A percentile compares a stretch with the other conserved stretches of the same genome.
phyloP scores from a whole-genome alignment of 1,284 basidiomycete genomes.

The Rhodotorula glutinis region DNA sequence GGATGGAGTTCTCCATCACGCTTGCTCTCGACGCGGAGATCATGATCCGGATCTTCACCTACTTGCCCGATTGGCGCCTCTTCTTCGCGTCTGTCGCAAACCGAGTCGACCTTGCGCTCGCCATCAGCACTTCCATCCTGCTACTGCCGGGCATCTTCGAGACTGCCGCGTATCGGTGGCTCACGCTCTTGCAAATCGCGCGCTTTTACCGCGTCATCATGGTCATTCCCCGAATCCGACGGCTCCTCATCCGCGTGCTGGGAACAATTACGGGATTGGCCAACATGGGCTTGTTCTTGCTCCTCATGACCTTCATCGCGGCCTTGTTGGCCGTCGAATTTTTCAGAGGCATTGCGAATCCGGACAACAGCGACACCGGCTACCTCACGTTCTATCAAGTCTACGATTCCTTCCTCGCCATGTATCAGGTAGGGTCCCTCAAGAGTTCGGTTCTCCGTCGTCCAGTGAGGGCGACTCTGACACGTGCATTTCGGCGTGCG shows the following conservation, averaged over 20 bases:
- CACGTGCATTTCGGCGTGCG: too few species aligned
- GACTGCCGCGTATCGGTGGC: slow-evolving; percentile 75
- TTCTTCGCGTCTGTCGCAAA: slow-evolving; percentile 71
- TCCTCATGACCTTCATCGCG: slow-evolving; percentile 83
- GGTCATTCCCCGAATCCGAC: slow-evolving; percentile 78
- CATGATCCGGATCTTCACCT: slow-evolving; percentile 65
- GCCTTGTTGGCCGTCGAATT: slow-evolving; percentile 60
- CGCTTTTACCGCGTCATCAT: slow-evolving; percentile 94
- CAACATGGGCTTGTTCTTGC: slow-evolving; percentile 91
- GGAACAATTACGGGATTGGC: slow-evolving; percentile 86
- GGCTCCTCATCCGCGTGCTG: slow-evolving; percentile 74
- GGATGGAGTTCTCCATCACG: slow-evolving; percentile 75
- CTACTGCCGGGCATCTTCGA: slow-evolving; percentile 75
- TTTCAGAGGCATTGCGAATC: slow-evolving; percentile 66
- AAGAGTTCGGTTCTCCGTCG: not conserved
- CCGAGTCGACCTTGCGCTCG: slow-evolving; percentile 76
- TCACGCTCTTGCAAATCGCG: slow-evolving; percentile 82
- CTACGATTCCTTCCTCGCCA: not conserved
- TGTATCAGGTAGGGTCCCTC: not conserved
- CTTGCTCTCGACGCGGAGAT: slow-evolving; percentile 88
- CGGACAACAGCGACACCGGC: slow-evolving; percentile 47
- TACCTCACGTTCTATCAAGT: slow-evolving; percentile 77
- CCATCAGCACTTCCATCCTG: slow-evolving; percentile 72
- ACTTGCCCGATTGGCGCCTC: slow-evolving; percentile 75
- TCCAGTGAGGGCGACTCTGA: not conserved